A percentile compares a stretch with the other conserved stretches of the same genome.
These are phyloP conservation scores for Isatis tinctoria DNA, from an alignment of 345 rosid genomes.

Conservation along the genomic window DNA sequence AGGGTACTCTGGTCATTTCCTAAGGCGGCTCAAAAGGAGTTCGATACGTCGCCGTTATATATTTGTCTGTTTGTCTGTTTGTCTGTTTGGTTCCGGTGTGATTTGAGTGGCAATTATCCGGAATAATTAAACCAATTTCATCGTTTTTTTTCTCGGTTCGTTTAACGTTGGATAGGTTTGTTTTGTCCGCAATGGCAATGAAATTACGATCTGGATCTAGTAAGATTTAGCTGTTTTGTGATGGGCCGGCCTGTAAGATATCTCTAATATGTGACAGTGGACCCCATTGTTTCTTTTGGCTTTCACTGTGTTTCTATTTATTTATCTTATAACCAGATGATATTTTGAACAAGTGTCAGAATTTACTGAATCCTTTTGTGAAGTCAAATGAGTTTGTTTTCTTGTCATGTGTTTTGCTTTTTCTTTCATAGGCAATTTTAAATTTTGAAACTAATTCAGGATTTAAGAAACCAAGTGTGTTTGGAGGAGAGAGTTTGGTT, in stretches of 20 bases:
- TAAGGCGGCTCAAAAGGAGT: background rate
- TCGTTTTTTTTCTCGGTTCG: background rate
- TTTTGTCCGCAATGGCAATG: background rate
- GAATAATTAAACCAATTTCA: background rate
- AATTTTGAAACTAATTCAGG: background rate
- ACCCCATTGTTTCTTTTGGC: slow-evolving; percentile 5
- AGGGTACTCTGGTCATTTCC: background rate
- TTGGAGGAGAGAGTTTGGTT: slow-evolving; percentile 9
- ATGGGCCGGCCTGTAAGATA: slow-evolving; percentile 13
- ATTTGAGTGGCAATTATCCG: background rate
- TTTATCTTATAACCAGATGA: background rate
- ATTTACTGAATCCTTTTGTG: too few species aligned
- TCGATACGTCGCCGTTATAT: background rate
- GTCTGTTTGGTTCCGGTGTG: background rate
- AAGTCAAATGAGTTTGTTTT: background rate
- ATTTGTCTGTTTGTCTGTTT: background rate
- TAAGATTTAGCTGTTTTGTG: background rate
- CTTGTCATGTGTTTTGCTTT: background rate
- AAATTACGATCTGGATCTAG: slow-evolving; percentile 1
- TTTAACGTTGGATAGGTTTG: background rate
- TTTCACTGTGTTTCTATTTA: background rate
- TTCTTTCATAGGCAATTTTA: too few species aligned
- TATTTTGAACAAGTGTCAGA: background rate
- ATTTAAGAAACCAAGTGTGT: too few species aligned
- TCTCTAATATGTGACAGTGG: background rate